Evolutionary conservation across 352 stramenopile genomes (phyloP), one percentile per base, ranked within the genome.

Genomic region (Phytophthora kernoviae): DNA sequence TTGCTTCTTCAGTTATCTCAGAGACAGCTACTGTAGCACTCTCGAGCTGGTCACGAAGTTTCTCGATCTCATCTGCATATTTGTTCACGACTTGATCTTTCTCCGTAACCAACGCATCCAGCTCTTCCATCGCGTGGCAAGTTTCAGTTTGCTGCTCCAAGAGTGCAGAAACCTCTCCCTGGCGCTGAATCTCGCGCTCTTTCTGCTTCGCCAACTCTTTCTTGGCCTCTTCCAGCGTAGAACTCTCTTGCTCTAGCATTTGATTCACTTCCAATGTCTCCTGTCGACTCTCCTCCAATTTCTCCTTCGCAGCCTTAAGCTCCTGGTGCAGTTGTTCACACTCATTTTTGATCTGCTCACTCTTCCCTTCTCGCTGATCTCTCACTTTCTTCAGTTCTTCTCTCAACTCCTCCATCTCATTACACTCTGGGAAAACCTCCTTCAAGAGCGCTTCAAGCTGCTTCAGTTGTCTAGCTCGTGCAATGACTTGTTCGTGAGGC

Each of bases 91-190:
- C 30, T 9, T 26, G 12, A 12, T 66, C 54, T 14, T 61, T 73
- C 14, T 59, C 51, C n/a, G n/a, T 46, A 10, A 18, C 45, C 33
- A 73, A 58, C 0, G 5, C 30, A 17, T 67, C 59, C 20, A 80
- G 32, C 11, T 75, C 57, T 55, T 79, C 67, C 56, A 89, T 72
- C 21, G 76, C 67, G 21, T 79, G 70, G 46, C 77, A 73, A 24
- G 75, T 62, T 11, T 76, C 65, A 40, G 60, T 70, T 49, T 85
- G 70, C 20, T 68, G 53, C 10, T 78, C 68, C 26, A 84, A 58
- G 17, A 84, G 50, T 20, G 63, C 36, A 2, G 62, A 54, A 27
- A 87, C 58, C 42, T 88, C 75, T 26, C 70, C 63, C 41, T 87
- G 72, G 18, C 70, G 66, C 0, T 54, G 49, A 1, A 45, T 33